Evolutionary conservation across 1,139 yeast genomes (phyloP).

Genomic region (Insectozyma bohioensis): DNA sequence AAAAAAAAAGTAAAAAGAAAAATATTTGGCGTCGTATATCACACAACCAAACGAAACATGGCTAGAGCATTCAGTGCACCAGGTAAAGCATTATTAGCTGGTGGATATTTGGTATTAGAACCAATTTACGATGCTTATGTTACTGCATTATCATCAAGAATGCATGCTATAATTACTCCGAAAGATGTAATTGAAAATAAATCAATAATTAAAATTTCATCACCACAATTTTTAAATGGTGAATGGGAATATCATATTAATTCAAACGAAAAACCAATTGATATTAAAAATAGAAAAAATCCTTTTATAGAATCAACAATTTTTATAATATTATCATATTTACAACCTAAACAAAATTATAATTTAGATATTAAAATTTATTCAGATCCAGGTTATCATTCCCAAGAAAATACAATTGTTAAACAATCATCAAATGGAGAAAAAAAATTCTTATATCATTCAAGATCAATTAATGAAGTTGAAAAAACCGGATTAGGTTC

Average conservation of each 20-base stretch:
- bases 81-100: conserved; percentile 91
- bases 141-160: conserved; percentile 84
- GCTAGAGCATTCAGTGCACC: conserved; percentile 74
- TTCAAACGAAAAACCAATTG: conserved; percentile 16
- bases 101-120: conserved; percentile 89
- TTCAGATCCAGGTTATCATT: conserved; percentile 90
- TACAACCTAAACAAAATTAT: conserved; percentile 28
- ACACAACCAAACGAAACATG: conserved; percentile 6
- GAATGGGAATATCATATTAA: conserved; percentile 58
- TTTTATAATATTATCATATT: conserved; percentile 53
- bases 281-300: conserved; percentile 34
- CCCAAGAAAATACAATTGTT: conserved; percentile 52
- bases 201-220: conserved; percentile 45
- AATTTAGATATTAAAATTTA: conserved; percentile 58
- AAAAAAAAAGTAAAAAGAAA: background rate
- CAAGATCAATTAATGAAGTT: conserved; percentile 60
- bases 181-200: conserved; percentile 16
- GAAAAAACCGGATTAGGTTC: conserved; percentile 96
- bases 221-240: conserved; percentile 80
- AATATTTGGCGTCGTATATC: background rate
- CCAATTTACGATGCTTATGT: conserved; percentile 76
- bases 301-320: conserved; percentile 78
- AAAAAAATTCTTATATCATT: conserved; percentile 60
- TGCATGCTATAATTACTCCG: conserved; percentile 66
- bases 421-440: conserved; percentile 32